Evolutionary conservation across 179 eudicot genomes (phyloP).

Genomic region (Carnegiea gigantea): DNA sequence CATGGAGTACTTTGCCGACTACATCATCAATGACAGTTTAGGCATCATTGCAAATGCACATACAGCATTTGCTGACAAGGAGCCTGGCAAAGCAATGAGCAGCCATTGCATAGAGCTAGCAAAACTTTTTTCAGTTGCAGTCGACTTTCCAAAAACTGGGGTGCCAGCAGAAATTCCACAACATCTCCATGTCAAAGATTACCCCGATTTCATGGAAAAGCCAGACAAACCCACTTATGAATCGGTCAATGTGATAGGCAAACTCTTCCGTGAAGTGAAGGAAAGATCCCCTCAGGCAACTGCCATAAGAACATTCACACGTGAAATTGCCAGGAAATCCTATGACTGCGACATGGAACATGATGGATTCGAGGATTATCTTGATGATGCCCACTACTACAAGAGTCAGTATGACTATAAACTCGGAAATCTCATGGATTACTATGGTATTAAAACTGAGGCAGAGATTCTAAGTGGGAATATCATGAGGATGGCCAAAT

Average conservation of each 20-base stretch:
- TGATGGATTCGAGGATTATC: slow-evolving; percentile 60
- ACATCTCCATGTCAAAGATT: slow-evolving; percentile 56
- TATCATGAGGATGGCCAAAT: slow-evolving; percentile 72
- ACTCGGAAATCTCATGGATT: slow-evolving; percentile 81
- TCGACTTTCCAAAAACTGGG: slow-evolving; percentile 96
- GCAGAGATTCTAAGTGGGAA: slow-evolving; percentile 81
- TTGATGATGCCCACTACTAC: slow-evolving; percentile 62
- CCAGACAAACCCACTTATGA: slow-evolving; percentile 69
- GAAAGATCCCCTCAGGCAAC: slow-evolving; percentile 51
- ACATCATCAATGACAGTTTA: slow-evolving; percentile 84
- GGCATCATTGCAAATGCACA: slow-evolving; percentile 93
- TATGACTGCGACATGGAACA: slow-evolving; percentile 81
- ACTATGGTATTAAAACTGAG: slow-evolving; percentile 82
- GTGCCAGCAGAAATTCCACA: slow-evolving; percentile 84
- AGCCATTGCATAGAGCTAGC: slow-evolving; percentile 67
- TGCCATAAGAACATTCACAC: slow-evolving; percentile 45
- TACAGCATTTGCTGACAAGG: slow-evolving; percentile 72
- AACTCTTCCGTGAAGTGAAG: slow-evolving; percentile 73
- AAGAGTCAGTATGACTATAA: slow-evolving; percentile 74
- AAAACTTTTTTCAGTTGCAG: slow-evolving; percentile 70
- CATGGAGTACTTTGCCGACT: slow-evolving; percentile 76
- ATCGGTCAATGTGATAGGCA: slow-evolving; percentile 67
- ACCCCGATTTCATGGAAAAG: slow-evolving; percentile 95
- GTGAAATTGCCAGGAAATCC: slow-evolving; percentile 49
- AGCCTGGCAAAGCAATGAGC: slow-evolving; percentile 55